Evolutionary conservation across 2,329 filamentous ascomycete species (phyloP), one percentile per base, ranked within the genome.

Genomic region (Diplodia seriata): DNA sequence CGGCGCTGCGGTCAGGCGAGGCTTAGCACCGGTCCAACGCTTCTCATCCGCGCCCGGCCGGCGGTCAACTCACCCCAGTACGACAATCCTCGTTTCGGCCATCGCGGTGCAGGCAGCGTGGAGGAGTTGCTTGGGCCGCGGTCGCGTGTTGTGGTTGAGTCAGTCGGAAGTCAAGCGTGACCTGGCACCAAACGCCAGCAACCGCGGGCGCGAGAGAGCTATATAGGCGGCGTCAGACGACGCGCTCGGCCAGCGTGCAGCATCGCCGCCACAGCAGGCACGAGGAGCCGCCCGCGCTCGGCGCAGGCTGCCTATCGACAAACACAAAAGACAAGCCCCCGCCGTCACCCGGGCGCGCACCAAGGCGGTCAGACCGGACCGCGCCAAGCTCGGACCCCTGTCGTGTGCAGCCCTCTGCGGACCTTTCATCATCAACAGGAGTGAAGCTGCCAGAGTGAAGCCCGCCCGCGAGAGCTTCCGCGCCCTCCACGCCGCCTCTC

Each of bases 1-100:
- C 89, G 63, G 89, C 89, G 63, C 87, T 90, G 71, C 20, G 31
- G 20, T 20, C 29, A 50, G 54, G 29, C 38, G 31, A 50, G 51
- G 61, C 59, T 63, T 49, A 63, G 59, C 31, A 36, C 57, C 67
- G 15, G 67, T 63, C 54, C 43, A 56, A 31, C 55, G 55, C 55
- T 57, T 26, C 23, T 12, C 18, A 9, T 40, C 43, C 40, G 12
- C 40, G 15, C 18, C 14, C 33, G 53, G 26, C 26, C 64, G 38
- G 14, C 64, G 7, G 63, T 51, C 40, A 57, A 68, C 79, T 76
- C 75, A 84, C 83, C 83, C 83, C 51, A 85, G 75, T 11, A 85
- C 81, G 4, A 84, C 81, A 50, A 85, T 78, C 61, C 79, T 81
- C 11, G 66, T 59, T 26, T 68, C 66, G 14, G 49, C 38, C 56